Evolutionary conservation across 116 monocot genomes (phyloP).

Genomic region (Thalassia testudinum): DNA sequence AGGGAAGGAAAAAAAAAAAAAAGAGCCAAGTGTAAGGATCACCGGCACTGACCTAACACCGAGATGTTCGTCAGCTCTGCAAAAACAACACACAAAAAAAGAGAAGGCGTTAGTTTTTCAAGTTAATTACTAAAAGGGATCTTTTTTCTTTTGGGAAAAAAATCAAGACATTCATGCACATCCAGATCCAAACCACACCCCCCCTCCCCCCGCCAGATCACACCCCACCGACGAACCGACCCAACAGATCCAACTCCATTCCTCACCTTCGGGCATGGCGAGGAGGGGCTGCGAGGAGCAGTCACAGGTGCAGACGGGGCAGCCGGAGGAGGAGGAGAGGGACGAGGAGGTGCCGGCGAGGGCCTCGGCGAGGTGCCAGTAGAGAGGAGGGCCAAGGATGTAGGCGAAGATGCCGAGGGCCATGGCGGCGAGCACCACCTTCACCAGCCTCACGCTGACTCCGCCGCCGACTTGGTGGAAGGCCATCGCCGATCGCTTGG

Average conservation of each 20-base stretch:
- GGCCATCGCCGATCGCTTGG: conserved; percentile 2
- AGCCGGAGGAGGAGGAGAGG: conserved; percentile 2
- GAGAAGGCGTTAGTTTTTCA: too few relatives aligned
- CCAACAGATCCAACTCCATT: background rate
- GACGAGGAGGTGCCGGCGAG: conserved; percentile 18
- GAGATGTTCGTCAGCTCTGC: too few relatives aligned
- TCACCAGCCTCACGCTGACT: conserved; percentile 24
- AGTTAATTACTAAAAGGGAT: too few relatives aligned
- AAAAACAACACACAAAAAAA: too few relatives aligned
- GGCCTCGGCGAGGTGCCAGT: conserved; percentile 66
- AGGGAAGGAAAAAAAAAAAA: too few relatives aligned
- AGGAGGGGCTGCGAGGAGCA: conserved; percentile 58
- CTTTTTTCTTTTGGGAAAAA: too few relatives aligned
- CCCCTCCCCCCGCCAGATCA: too few relatives aligned
- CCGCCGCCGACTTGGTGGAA: conserved; percentile 5
- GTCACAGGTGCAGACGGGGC: conserved; percentile 40
- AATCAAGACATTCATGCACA: too few relatives aligned
- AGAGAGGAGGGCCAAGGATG: conserved; percentile 64
- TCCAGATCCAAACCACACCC: too few relatives aligned
- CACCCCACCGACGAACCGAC: too few relatives aligned
- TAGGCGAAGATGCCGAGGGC: conserved; percentile 44
- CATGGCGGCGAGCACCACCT: conserved; percentile 23
- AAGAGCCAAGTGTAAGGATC: too few relatives aligned
- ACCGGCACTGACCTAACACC: too few relatives aligned
- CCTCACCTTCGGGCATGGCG: conserved; percentile 51